Conservation (phyloP, 1,284 basidiomycete species). For the Chalciporus sp. region DNA sequence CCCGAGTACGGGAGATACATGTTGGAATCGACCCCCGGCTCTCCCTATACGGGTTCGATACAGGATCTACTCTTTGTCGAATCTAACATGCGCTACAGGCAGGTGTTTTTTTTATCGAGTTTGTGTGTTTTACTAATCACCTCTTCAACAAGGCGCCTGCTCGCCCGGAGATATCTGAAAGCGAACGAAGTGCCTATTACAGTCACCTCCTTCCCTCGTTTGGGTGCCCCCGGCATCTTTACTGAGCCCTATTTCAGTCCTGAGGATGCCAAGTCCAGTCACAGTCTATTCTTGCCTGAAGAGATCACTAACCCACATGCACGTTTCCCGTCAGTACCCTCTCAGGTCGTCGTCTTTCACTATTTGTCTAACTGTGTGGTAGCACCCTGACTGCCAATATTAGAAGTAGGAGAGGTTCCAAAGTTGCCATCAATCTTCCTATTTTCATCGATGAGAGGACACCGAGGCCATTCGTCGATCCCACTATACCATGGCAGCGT, state of each 20-base stretch:
- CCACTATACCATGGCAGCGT: constrained; percentile 86
- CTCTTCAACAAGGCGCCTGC: constrained; percentile 63
- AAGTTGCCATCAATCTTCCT: constrained; percentile 96
- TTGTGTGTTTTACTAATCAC: constrained; percentile 3
- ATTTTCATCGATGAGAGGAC: constrained; percentile 90
- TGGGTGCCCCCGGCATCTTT: constrained; percentile 88
- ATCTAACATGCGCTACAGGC: constrained; percentile 91
- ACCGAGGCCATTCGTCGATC: constrained; percentile 87
- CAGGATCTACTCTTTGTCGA: constrained; percentile 90
- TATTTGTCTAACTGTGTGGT: constrained; percentile 16
- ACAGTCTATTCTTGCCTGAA: constrained; percentile 93
- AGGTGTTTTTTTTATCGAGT: constrained; percentile 10
- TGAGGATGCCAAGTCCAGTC: constrained; percentile 75
- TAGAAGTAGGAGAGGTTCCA: constrained; percentile 84
- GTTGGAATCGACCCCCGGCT: constrained; percentile 97
- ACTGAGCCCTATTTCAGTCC: constrained; percentile 89
- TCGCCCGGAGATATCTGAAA: constrained; percentile 84
- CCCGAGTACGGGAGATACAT: constrained; percentile 99
- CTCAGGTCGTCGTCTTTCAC: constrained; percentile 1
- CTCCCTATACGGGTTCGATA: constrained; percentile 88
- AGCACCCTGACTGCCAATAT: constrained; percentile 98
- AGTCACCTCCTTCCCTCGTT: constrained; percentile 92
- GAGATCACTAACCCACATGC: constrained; percentile 97
- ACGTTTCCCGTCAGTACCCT: constrained; percentile 86
- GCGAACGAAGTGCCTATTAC: constrained; percentile 90